These are phyloP conservation scores for Globisporangium heterothallicum DNA, from an alignment of 352 stramenopile species.

Conservation along the genomic window DNA sequence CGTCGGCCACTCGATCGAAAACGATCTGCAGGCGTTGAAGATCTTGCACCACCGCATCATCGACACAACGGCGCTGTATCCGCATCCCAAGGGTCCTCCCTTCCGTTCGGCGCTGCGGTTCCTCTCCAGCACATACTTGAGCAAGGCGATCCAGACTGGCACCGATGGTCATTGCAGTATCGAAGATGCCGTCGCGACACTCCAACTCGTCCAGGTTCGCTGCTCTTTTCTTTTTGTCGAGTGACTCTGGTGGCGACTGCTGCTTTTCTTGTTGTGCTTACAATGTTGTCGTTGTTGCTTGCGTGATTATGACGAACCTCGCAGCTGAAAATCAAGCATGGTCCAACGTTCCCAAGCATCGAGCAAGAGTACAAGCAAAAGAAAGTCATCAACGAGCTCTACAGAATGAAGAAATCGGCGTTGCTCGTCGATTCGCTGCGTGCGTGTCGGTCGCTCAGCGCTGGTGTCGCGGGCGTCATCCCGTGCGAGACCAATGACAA, in stretches of 20 bases:
- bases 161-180: constrained; percentile 75
- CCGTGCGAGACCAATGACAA: constrained; percentile 39
- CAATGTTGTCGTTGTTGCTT: neutral
- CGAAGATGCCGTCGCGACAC: constrained; percentile 70
- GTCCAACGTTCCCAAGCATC: constrained; percentile 65
- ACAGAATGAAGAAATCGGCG: constrained; percentile 63
- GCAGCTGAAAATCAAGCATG: constrained; percentile 73
- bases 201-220: constrained; percentile 54
- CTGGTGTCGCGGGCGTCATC: constrained; percentile 56
- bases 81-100: constrained; percentile 68
- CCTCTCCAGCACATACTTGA: constrained; percentile 64
- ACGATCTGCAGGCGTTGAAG: constrained; percentile 67
- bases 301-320: neutral
- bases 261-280: too few relatives aligned
- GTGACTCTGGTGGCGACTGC: too few relatives aligned
- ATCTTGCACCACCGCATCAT: constrained; percentile 74
- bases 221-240: too few relatives aligned
- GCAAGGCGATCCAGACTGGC: constrained; percentile 66
- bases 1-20: constrained; percentile 87
- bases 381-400: constrained; percentile 76
- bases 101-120: constrained; percentile 78
- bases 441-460: constrained; percentile 56
- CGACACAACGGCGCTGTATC: constrained; percentile 79
- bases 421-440: constrained; percentile 70
- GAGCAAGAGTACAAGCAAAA: constrained; percentile 71